Evolutionary conservation across 208 protist species (phyloP), one percentile per base, ranked within the genome.

Genomic region (Trypanosoma boissoni): DNA sequence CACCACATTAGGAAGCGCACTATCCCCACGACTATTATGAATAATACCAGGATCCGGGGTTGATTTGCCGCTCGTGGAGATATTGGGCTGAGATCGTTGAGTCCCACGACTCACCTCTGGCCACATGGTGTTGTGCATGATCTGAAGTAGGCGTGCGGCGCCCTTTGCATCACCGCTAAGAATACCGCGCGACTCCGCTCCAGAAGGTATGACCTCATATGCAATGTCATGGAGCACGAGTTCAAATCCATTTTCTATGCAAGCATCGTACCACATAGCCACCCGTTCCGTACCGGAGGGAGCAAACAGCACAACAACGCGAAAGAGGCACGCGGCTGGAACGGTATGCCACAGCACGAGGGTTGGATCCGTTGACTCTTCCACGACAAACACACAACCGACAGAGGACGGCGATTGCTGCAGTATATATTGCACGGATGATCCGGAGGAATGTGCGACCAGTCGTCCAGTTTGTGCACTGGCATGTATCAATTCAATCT

Each of bases 81-180:
- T n/a, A n/a, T n/a, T n/a, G n/a, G n/a, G n/a, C n/a, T n/a, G n/a
- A n/a, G n/a, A n/a, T n/a, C n/a, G 34, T 16, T 39, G 34, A n/a
- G 20, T 10, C 18, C 41, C 50, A 24, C 72, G 72, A 46, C 66
- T 55, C 2, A 2, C 8, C 10, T 57, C 49, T 0, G 83, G 76
- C 83, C 83, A 90, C 23, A 84, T 41, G 3, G 78, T 81, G 55
- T 81, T 86, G 54, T 76, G 70, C 14, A 90, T 54, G 21, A 90
- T 52, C 41, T 86, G 76, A 18, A 71, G 66, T 0, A 90, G 52
- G 8, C 83, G 68, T 41, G 72, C 64, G 0, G 71, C 70, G 0
- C 83, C 83, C 8, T 14, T 1, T 23, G 84, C 58, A 18, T 76
- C 65, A 2, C 63, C 73, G 8, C 61, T 61, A 10, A 86, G 76